These are phyloP conservation scores for Cytospora piceae DNA, from an alignment of 2,329 filamentous ascomycete genomes.

Conservation along the genomic window DNA sequence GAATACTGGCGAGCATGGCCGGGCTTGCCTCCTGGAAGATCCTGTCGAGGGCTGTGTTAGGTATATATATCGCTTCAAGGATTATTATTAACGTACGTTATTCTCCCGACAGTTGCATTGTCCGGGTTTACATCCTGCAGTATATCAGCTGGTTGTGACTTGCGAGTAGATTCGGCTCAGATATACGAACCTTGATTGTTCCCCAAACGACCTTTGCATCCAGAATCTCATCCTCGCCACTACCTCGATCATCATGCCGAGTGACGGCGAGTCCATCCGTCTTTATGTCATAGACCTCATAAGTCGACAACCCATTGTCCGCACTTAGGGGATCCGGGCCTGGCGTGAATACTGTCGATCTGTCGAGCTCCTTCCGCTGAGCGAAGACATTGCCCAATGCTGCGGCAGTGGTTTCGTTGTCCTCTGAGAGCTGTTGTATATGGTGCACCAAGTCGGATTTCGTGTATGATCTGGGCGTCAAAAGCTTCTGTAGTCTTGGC, in stretches of 20 bases:
- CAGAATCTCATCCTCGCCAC: conserved; percentile 43
- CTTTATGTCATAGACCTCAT: conserved; percentile 61
- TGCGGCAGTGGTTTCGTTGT: conserved; percentile 23
- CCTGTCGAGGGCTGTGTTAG: conserved; percentile 37
- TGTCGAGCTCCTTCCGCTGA: conserved; percentile 41
- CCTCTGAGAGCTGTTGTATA: conserved; percentile 14
- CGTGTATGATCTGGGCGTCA: conserved; percentile 16
- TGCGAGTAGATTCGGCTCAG: no score
- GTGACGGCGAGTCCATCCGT: conserved; percentile 47
- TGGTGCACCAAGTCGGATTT: conserved; percentile 21
- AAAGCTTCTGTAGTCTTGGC: conserved; percentile 16
- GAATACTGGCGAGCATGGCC: conserved; percentile 61
- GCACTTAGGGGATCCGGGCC: conserved; percentile 27
- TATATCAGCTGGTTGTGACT: background rate
- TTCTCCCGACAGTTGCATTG: conserved; percentile 55
- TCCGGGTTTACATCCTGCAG: conserved; percentile 40
- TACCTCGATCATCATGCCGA: conserved; percentile 42
- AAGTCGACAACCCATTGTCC: conserved; percentile 49
- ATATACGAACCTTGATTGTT: conserved; percentile 37
- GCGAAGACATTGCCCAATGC: conserved; percentile 44
- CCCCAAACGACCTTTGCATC: conserved; percentile 49
- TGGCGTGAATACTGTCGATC: conserved; percentile 37
- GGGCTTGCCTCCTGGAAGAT: conserved; percentile 65
- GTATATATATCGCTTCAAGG: background rate
- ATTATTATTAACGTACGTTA: conserved; percentile 49